Percentiles rank a stretch among this genome's conserved stretches.
Conservation (phyloP, 75 land plant genomes). For the Sequoia sempervirens region DNA sequence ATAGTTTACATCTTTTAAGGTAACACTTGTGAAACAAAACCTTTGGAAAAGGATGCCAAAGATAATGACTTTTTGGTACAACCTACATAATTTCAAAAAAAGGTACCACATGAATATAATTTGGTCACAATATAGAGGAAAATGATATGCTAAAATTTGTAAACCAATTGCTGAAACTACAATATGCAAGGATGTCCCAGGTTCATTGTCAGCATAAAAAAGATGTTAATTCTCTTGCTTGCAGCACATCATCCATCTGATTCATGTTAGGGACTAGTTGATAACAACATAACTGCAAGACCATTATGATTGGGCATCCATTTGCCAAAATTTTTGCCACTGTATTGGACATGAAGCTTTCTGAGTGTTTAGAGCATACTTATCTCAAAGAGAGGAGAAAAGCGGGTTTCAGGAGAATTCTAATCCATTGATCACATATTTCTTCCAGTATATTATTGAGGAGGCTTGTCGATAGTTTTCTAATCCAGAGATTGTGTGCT, state of each 20-base stretch:
- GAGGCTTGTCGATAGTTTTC: not conserved
- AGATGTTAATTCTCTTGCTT: not conserved
- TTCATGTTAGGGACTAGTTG: not conserved
- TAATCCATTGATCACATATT: not conserved
- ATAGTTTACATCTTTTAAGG: not conserved
- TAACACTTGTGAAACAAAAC: not conserved
- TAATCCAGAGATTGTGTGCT: not conserved
- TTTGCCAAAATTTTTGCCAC: not conserved
- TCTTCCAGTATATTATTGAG: not conserved
- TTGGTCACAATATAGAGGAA: not conserved
- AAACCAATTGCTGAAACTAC: not conserved
- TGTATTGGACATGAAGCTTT: not conserved
- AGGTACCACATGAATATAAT: not conserved
- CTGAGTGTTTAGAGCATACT: not conserved
- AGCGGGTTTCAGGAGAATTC: not conserved
- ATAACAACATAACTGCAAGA: not conserved
- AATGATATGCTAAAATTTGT: not conserved
- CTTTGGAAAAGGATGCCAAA: not conserved
- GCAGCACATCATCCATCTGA: not conserved
- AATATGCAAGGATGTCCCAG: not conserved
- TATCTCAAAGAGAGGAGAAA: not conserved
- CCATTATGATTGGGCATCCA: not conserved
- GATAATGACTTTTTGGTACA: not conserved
- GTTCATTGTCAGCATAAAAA: not conserved
- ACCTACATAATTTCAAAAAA: not conserved